Conservation (phyloP, 2,329 filamentous ascomycete genomes). For the Penicillium paneum region DNA sequence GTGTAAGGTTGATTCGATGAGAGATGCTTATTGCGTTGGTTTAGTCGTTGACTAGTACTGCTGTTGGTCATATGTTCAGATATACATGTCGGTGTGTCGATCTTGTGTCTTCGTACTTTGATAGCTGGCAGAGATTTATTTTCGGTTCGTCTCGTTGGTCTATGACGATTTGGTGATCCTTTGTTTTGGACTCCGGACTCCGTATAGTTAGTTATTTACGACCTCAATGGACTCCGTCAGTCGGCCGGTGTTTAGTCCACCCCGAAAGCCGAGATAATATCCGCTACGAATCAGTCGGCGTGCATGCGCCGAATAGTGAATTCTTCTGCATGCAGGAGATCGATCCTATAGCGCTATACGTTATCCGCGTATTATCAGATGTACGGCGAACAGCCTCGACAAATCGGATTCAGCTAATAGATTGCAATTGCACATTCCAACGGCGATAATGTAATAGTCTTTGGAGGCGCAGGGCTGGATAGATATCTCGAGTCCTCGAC, state of each 20-base stretch:
- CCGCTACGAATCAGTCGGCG: background rate
- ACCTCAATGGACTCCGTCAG: background rate
- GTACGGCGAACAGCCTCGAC: background rate
- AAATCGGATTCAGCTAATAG: background rate
- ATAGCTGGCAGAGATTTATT: background rate
- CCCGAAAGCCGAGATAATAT: no score
- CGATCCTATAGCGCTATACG: conserved; percentile 3
- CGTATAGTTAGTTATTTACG: no score
- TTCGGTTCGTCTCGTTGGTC: background rate
- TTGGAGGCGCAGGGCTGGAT: background rate
- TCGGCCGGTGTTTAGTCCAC: background rate
- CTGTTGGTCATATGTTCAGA: background rate
- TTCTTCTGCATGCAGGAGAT: conserved; percentile 7
- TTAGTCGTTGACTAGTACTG: no score
- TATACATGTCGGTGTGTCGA: background rate
- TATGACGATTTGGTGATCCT: background rate
- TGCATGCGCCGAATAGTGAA: conserved; percentile 6
- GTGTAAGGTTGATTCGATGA: background rate
- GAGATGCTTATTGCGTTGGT: background rate
- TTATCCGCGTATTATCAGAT: background rate
- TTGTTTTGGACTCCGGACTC: no score
- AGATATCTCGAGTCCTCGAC: background rate
- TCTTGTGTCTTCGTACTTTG: background rate
- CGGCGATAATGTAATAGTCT: background rate
- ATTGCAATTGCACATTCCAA: background rate